Percentiles rank a stretch among this genome's conserved stretches.
Evolutionary conservation across 1,284 basidiomycete genomes (phyloP).

Genomic region (Pseudozyma hubeiensis): DNA sequence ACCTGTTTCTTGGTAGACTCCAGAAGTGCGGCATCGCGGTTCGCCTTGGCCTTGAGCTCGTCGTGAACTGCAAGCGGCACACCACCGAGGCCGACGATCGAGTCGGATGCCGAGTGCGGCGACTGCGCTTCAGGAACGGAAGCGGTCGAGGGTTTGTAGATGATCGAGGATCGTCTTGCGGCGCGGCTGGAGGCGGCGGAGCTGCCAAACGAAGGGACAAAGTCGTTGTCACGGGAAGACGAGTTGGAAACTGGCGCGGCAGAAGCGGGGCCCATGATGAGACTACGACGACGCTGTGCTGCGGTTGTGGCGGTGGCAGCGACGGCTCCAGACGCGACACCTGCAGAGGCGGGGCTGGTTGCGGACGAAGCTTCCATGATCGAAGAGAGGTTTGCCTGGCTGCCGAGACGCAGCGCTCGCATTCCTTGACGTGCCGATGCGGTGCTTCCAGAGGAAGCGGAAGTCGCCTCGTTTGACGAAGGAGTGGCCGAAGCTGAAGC

Average conservation of each 20-base stretch:
- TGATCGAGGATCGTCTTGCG: slow-evolving; percentile 45
- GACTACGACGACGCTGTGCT: slow-evolving; percentile 42
- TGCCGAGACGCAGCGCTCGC: slow-evolving; percentile 59
- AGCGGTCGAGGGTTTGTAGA: slow-evolving; percentile 49
- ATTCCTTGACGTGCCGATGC: slow-evolving; percentile 50
- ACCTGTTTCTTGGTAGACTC: slow-evolving; percentile 54
- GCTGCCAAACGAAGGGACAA: slow-evolving; percentile 20
- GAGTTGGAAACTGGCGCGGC: slow-evolving; percentile 7
- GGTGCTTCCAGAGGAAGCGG: slow-evolving; percentile 19
- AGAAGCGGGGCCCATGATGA: slow-evolving; percentile 38
- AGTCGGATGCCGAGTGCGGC: slow-evolving; percentile 28
- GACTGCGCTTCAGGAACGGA: slow-evolving; percentile 23
- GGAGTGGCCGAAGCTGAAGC: slow-evolving; percentile 13
- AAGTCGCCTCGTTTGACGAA: slow-evolving; percentile 4
- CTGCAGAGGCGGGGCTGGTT: slow-evolving; percentile 6
- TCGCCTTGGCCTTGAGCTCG: slow-evolving; percentile 56
- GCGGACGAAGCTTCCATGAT: slow-evolving; percentile 32
- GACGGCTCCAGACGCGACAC: slow-evolving; percentile 1
- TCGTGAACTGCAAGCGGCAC: slow-evolving; percentile 55
- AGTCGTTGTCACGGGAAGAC: slow-evolving; percentile 41
- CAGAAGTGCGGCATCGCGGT: slow-evolving; percentile 48
- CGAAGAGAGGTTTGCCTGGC: slow-evolving; percentile 39
- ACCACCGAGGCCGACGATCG: slow-evolving; percentile 31
- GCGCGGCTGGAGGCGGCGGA: slow-evolving; percentile 20
- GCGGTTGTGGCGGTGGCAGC: slow-evolving; percentile 14